A percentile compares a stretch with the other conserved stretches of the same genome.
phyloP scores from a whole-genome alignment of 164 flowering plant species.

The Sedum album region DNA sequence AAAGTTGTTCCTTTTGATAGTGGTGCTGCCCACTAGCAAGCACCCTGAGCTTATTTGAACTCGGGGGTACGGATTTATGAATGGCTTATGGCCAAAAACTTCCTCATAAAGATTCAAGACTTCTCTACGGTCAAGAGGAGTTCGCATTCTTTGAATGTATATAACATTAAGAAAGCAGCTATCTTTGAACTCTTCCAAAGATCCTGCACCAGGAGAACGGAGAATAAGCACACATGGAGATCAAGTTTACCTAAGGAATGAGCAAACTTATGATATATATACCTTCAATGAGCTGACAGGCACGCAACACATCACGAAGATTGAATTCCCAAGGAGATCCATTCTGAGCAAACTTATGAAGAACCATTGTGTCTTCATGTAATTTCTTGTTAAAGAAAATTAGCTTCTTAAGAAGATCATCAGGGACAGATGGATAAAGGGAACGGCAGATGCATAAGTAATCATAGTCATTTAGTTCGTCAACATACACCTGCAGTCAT shows the following conservation, averaged over 20 bases:
- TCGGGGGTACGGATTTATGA: slow-evolving; percentile 55
- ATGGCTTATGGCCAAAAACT: slow-evolving; percentile 54
- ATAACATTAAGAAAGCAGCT: slow-evolving; percentile 62
- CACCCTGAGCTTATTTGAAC: slow-evolving; percentile 42
- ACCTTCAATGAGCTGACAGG: slow-evolving; percentile 88
- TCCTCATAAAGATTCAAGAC: slow-evolving; percentile 61
- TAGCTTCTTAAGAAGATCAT: slow-evolving; percentile 44
- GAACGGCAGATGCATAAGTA: slow-evolving; percentile 68
- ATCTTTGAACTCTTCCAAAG: slow-evolving; percentile 33
- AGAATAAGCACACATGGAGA: slow-evolving; percentile 4
- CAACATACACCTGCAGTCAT: slow-evolving; percentile 73
- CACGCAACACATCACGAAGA: slow-evolving; percentile 83
- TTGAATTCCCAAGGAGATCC: slow-evolving; percentile 99
- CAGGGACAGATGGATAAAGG: slow-evolving; percentile 52
- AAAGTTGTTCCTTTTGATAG: slow-evolving; percentile 34
- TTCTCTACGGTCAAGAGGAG: slow-evolving; percentile 59
- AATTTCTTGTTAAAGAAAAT: slow-evolving; percentile 64
- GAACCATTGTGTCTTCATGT: slow-evolving; percentile 67
- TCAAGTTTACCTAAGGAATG: not conserved
- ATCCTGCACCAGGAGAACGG: slow-evolving; percentile 28
- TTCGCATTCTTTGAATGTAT: slow-evolving; percentile 91
- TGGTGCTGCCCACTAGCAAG: slow-evolving; percentile 51
- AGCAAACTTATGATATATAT: not conserved
- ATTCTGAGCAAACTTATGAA: slow-evolving; percentile 61
- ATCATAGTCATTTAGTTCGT: slow-evolving; percentile 79